These are phyloP conservation scores for Beauveria sp. DNA, from an alignment of 2,329 filamentous ascomycete genomes.

Conservation along the genomic window DNA sequence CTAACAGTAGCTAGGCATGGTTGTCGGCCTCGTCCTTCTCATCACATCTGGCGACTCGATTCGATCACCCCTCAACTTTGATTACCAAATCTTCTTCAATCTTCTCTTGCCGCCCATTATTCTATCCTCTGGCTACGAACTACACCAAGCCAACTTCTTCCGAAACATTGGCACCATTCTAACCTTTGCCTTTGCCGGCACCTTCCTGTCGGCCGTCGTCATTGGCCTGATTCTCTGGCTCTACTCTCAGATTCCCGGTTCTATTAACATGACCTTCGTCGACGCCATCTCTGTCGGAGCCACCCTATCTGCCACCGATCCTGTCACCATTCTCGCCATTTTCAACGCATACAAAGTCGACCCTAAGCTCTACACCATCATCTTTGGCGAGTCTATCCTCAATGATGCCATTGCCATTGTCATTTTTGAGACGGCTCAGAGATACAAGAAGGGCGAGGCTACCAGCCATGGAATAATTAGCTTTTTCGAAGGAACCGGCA, in stretches of 20 bases:
- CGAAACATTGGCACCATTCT: slow-evolving; percentile 95
- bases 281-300: slow-evolving; percentile 96
- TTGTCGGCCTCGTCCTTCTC: slow-evolving; percentile 81
- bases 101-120: slow-evolving; percentile 97
- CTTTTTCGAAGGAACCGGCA: slow-evolving; percentile 83
- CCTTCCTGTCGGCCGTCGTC: slow-evolving; percentile 94
- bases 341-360: slow-evolving; percentile 99
- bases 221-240: slow-evolving; percentile 82
- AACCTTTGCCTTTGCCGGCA: slow-evolving; percentile 95
- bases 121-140: slow-evolving; percentile 89
- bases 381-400: slow-evolving; percentile 95
- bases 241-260: slow-evolving; percentile 80
- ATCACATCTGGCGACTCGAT: slow-evolving; percentile 76
- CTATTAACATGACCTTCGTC: slow-evolving; percentile 79
- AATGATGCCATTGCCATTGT: slow-evolving; percentile 99
- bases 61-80: slow-evolving; percentile 86
- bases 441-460: slow-evolving; percentile 72
- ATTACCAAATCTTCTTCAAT: slow-evolving; percentile 99
- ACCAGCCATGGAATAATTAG: slow-evolving; percentile 69
- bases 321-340: slow-evolving; percentile 94
- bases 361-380: slow-evolving; percentile 95
- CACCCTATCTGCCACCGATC: slow-evolving; percentile 92
- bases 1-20: slow-evolving; percentile 64
- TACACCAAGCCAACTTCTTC: slow-evolving; percentile 99
- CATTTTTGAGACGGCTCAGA: slow-evolving; percentile 94